These are phyloP conservation scores for Amaranthus cruentus DNA, from an alignment of 148 eudicot species.

Conservation along the genomic window DNA sequence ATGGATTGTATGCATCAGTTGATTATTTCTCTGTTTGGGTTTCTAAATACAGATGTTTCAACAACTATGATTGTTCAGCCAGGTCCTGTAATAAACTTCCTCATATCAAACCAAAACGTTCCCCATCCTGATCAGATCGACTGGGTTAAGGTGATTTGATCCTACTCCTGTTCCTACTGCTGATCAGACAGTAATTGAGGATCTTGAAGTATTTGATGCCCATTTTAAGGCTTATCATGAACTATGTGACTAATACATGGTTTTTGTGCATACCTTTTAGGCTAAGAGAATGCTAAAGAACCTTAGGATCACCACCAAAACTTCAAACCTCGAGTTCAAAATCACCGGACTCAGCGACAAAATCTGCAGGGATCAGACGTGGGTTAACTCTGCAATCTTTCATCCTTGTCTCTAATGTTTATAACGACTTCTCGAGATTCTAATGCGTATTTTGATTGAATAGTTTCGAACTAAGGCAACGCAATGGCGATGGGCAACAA, in stretches of 20 bases:
- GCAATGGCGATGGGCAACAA: conserved; percentile 29
- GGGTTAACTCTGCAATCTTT: not conserved
- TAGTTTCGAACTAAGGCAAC: conserved; percentile 50
- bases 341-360: conserved; percentile 53
- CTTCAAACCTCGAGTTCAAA: conserved; percentile 50
- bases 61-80: conserved; percentile 43
- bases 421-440: not conserved
- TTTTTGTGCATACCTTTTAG: conserved; percentile 22
- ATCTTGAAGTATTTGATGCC: too few species aligned
- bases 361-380: conserved; percentile 40
- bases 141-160: conserved; percentile 46
- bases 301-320: conserved; percentile 37
- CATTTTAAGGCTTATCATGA: not conserved
- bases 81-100: conserved; percentile 35
- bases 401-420: not conserved
- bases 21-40: not conserved
- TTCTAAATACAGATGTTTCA: conserved; percentile 29
- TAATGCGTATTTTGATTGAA: not conserved
- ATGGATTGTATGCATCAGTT: too few species aligned
- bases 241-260: not conserved
- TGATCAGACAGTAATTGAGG: not conserved
- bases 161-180: too few species aligned
- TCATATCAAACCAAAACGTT: conserved; percentile 43
- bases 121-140: conserved; percentile 35
- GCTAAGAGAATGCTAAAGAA: conserved; percentile 55